Evolutionary conservation across 2,329 filamentous ascomycete genomes (phyloP).

Genomic region (Tolypocladium paradoxum): DNA sequence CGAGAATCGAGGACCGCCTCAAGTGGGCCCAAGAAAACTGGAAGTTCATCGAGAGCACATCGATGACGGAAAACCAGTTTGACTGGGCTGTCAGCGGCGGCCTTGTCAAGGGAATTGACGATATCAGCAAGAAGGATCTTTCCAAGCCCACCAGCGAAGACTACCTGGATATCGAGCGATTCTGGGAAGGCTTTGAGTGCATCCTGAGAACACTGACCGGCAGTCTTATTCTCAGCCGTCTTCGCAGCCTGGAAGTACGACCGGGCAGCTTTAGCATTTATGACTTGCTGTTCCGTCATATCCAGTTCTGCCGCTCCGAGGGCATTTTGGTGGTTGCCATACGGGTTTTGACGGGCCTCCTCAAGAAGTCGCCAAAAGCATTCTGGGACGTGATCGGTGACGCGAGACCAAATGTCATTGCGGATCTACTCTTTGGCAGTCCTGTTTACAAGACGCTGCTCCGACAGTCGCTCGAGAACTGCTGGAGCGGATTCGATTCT

Average conservation of each 20-base stretch:
- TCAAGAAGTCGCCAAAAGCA: slow-evolving; percentile 64
- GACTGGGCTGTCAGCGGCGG: slow-evolving; percentile 77
- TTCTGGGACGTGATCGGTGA: slow-evolving; percentile 86
- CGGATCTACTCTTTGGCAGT: slow-evolving; percentile 74
- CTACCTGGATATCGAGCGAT: slow-evolving; percentile 46
- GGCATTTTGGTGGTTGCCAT: slow-evolving; percentile 58
- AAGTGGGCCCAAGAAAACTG: slow-evolving; percentile 28
- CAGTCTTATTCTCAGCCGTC: slow-evolving; percentile 63
- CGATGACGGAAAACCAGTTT: slow-evolving; percentile 63
- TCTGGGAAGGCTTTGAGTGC: slow-evolving; percentile 68
- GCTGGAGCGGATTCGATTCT: slow-evolving; percentile 29
- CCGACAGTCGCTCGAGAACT: slow-evolving; percentile 43
- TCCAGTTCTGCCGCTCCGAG: slow-evolving; percentile 36
- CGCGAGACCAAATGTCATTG: slow-evolving; percentile 66
- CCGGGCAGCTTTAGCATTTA: slow-evolving; percentile 50
- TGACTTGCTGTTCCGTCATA: slow-evolving; percentile 46
- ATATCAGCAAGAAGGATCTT: slow-evolving; percentile 41
- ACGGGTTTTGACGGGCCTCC: slow-evolving; percentile 56
- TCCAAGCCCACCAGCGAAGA: slow-evolving; percentile 20
- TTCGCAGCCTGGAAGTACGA: slow-evolving; percentile 69
- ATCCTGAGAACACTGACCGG: slow-evolving; percentile 67
- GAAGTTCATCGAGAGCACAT: slow-evolving; percentile 41
- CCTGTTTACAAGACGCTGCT: slow-evolving; percentile 54
- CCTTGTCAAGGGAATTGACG: slow-evolving; percentile 54
- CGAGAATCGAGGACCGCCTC: slow-evolving; percentile 44